Percentiles rank a stretch among this genome's conserved stretches.
These are phyloP conservation scores for Aspergillus transmontanensis DNA, from an alignment of 2,329 filamentous ascomycete species.

Conservation along the genomic window DNA sequence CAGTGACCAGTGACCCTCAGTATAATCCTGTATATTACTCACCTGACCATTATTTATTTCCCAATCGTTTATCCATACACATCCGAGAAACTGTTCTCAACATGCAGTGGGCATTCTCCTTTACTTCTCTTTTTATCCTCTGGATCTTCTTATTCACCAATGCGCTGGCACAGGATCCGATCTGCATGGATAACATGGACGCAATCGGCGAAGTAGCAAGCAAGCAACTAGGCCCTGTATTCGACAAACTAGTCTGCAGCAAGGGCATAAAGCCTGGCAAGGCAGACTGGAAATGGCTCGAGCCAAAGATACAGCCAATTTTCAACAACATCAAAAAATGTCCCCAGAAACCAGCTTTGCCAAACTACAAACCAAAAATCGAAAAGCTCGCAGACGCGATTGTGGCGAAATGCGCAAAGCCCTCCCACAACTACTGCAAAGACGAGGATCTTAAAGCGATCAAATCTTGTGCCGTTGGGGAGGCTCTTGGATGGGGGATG, in stretches of 20 bases:
- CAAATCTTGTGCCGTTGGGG: not conserved
- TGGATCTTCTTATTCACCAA: not conserved
- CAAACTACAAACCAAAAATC: not conserved
- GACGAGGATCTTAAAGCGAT: not conserved
- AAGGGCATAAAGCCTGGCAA: not conserved
- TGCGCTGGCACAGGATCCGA: not conserved
- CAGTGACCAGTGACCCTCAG: not conserved
- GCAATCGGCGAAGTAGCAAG: not conserved
- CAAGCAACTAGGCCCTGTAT: not conserved
- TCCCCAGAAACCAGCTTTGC: not conserved
- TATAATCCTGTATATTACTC: not conserved
- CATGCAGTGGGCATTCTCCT: not conserved
- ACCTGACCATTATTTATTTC: not conserved
- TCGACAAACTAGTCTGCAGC: not conserved
- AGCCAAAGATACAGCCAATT: not conserved
- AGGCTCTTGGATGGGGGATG: not conserved
- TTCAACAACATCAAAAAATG: not conserved
- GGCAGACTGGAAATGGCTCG: not conserved
- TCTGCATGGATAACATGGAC: not conserved
- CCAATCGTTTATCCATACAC: not conserved
- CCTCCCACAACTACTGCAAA: not conserved
- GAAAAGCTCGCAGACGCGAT: not conserved
- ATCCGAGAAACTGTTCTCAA: not conserved
- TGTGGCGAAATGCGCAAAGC: not conserved
- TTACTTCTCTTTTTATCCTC: not conserved